These are phyloP conservation scores for Rachicladosporium sp. DNA, from an alignment of 2,329 filamentous ascomycete species.

Conservation along the genomic window DNA sequence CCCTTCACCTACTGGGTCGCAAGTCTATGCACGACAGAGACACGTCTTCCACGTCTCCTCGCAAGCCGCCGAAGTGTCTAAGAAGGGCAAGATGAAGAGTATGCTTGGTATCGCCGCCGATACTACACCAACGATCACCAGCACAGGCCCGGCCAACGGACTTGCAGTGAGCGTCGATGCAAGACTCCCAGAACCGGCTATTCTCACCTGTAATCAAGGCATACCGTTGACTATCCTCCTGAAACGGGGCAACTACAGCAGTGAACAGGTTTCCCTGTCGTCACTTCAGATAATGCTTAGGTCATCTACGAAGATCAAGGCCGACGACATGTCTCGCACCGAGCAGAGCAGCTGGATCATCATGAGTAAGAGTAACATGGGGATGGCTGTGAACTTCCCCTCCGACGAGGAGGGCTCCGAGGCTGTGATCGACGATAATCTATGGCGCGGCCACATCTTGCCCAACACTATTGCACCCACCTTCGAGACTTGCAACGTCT, in stretches of 20 bases:
- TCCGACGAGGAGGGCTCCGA: slow-evolving; percentile 45
- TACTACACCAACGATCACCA: slow-evolving; percentile 15
- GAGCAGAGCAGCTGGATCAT: slow-evolving; percentile 69
- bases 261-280: slow-evolving; percentile 60
- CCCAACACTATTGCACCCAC: slow-evolving; percentile 80
- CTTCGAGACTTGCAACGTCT: slow-evolving; percentile 81
- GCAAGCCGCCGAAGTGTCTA: slow-evolving; percentile 9
- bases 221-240: slow-evolving; percentile 69
- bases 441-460: slow-evolving; percentile 62
- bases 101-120: slow-evolving; percentile 38
- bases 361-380: slow-evolving; percentile 57
- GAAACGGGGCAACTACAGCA: slow-evolving; percentile 60
- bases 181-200: slow-evolving; percentile 71
- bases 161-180: slow-evolving; percentile 61
- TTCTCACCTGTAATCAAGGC: slow-evolving; percentile 79
- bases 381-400: slow-evolving; percentile 50
- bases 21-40: slow-evolving; percentile 69
- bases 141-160: slow-evolving; percentile 16
- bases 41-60: slow-evolving; percentile 39
- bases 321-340: slow-evolving; percentile 58
- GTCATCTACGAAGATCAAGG: slow-evolving; percentile 65
- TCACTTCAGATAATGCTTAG: slow-evolving; percentile 73
- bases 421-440: slow-evolving; percentile 37
- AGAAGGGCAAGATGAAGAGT: slow-evolving; percentile 41
- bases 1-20: slow-evolving; percentile 52